These are phyloP conservation scores for Nepenthes mirabilis DNA, from an alignment of 148 eudicot genomes.

Conservation along the genomic window DNA sequence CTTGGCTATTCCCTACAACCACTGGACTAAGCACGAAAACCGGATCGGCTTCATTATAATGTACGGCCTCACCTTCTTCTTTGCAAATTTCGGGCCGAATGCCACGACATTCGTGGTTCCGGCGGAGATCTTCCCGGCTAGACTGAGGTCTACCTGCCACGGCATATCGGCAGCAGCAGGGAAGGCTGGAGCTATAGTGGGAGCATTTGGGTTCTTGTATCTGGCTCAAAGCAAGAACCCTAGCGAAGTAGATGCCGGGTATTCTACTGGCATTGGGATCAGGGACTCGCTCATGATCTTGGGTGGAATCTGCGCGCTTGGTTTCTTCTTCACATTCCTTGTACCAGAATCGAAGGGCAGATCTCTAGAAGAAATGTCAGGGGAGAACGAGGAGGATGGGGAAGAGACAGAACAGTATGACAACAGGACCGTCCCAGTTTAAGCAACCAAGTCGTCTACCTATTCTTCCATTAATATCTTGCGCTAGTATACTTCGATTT, in stretches of 20 bases:
- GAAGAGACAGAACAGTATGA: not conserved
- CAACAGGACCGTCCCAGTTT: slow-evolving; percentile 1
- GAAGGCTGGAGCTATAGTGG: not conserved
- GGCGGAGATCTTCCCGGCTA: not conserved
- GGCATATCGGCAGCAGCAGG: not conserved
- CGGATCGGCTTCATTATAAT: not conserved
- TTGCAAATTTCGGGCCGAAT: not conserved
- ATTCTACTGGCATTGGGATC: not conserved
- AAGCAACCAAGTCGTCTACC: not conserved
- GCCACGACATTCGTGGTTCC: not conserved
- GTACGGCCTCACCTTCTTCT: not conserved
- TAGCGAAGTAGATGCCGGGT: not conserved
- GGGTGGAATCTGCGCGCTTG: not conserved
- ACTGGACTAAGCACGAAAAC: not conserved
- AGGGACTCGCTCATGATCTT: not conserved
- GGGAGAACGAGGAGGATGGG: not conserved
- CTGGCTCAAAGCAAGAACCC: not conserved
- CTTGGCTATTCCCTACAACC: not conserved
- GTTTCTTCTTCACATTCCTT: not conserved
- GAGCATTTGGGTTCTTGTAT: slow-evolving; percentile 1
- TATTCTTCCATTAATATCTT: no score
- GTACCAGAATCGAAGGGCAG: not conserved
- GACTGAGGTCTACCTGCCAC: slow-evolving; percentile 1
- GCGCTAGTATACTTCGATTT: no score
- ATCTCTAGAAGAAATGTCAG: slow-evolving; percentile 1